Evolutionary conservation across 225 moss, liverwort and hornwort genomes (phyloP).

Genomic region (Polytrichum formosum): DNA sequence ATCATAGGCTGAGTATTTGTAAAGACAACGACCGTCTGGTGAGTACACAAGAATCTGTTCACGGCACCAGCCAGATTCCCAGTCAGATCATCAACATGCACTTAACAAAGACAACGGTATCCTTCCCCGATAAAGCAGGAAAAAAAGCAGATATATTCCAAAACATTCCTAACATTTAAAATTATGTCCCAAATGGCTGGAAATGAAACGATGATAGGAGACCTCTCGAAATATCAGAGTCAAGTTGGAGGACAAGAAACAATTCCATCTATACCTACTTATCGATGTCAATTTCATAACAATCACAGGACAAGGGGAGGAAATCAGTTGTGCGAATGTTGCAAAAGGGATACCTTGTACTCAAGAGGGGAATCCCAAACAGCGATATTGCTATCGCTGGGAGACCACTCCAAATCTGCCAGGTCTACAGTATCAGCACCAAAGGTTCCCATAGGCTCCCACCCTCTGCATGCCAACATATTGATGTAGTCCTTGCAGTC

Average conservation of each 20-base stretch:
- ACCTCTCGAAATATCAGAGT: background rate
- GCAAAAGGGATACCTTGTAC: slow-evolving; percentile 57
- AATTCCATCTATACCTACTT: background rate
- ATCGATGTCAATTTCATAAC: background rate
- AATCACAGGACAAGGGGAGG: background rate
- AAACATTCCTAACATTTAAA: too few species aligned
- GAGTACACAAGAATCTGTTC: slow-evolving; percentile 88
- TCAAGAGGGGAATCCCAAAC: slow-evolving; percentile 92
- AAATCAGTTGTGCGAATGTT: background rate
- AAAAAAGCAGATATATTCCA: too few species aligned
- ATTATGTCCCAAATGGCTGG: too few species aligned
- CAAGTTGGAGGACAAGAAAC: background rate
- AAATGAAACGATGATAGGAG: too few species aligned
- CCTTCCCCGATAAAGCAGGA: too few species aligned
- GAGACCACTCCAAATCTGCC: slow-evolving; percentile 13
- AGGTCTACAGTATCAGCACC: slow-evolving; percentile 69
- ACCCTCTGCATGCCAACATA: slow-evolving; percentile 73
- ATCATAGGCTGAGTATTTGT: slow-evolving; percentile 92
- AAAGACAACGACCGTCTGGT: slow-evolving; percentile 95
- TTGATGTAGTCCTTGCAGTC: slow-evolving; percentile 54
- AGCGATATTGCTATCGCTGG: slow-evolving; percentile 84
- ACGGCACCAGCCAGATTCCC: background rate
- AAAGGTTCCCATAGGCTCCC: slow-evolving; percentile 89
- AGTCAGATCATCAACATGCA: background rate
- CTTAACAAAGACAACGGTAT: too few species aligned